A percentile compares a stretch with the other conserved stretches of the same genome.
Conservation (phyloP, 2,329 filamentous ascomycete genomes). For the Mollisia scopiformis region DNA sequence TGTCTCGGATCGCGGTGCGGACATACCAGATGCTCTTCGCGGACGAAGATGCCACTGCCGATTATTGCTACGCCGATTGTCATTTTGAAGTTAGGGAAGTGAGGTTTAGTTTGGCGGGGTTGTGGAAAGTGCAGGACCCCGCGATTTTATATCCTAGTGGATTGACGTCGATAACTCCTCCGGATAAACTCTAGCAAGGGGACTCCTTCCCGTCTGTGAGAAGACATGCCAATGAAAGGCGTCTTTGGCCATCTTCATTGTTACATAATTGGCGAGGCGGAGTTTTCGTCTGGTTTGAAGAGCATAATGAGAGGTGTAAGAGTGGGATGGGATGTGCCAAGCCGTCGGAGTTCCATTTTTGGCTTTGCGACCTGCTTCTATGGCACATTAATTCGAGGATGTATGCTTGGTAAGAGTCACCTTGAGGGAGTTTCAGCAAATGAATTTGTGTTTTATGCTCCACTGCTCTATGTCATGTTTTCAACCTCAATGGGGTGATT, state of each 20-base stretch:
- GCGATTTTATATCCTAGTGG: background rate
- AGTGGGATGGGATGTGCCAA: background rate
- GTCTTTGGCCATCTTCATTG: background rate
- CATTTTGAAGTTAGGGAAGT: slow-evolving; percentile 29
- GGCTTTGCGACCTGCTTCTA: background rate
- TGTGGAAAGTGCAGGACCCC: background rate
- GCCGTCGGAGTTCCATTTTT: background rate
- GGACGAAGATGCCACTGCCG: slow-evolving; percentile 65
- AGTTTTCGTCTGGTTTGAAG: background rate
- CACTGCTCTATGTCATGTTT: no score
- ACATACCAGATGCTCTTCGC: slow-evolving; percentile 57
- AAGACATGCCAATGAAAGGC: background rate
- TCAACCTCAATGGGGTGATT: no score
- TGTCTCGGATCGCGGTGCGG: background rate
- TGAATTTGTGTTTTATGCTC: no score
- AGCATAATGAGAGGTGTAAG: background rate
- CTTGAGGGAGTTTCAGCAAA: no score
- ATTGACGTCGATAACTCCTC: background rate
- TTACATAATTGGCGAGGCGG: background rate
- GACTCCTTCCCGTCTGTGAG: no score
- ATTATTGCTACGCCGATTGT: slow-evolving; percentile 61
- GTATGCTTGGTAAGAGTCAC: no score
- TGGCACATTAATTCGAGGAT: no score
- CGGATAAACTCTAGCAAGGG: background rate
- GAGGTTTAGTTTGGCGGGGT: background rate